These are phyloP conservation scores for Lichina pygmaea DNA, from an alignment of 495 filamentous ascomycete genomes.

Conservation along the genomic window DNA sequence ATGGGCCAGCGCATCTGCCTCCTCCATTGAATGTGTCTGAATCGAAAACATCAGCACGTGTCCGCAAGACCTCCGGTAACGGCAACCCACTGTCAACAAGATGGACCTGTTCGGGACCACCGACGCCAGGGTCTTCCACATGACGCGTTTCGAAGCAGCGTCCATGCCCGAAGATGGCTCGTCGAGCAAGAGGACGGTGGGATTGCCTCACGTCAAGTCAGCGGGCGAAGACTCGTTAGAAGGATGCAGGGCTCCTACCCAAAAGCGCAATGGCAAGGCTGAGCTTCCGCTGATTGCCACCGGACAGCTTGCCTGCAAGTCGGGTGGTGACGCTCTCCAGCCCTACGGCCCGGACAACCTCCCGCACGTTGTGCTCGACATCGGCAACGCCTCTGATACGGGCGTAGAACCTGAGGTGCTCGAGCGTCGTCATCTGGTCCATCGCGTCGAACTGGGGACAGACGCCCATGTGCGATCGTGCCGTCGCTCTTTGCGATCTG, in stretches of 20 bases:
- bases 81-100: constrained; percentile 23
- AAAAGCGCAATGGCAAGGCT: constrained; percentile 50
- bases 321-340: constrained; percentile 27
- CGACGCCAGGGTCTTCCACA: constrained; percentile 41
- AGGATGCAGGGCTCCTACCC: constrained; percentile 8
- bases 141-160: constrained; percentile 42
- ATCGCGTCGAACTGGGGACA: constrained; percentile 27
- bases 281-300: constrained; percentile 51
- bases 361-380: constrained; percentile 31
- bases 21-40: constrained; percentile 49
- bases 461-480: constrained; percentile 37
- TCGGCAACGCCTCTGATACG: constrained; percentile 36
- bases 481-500: constrained; percentile 30
- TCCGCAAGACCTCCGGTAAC: not conserved
- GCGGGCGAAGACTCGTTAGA: not conserved
- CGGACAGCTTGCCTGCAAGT: constrained; percentile 37
- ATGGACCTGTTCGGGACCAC: constrained; percentile 31
- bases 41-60: not conserved
- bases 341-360: constrained; percentile 31
- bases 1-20: constrained; percentile 45
- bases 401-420: constrained; percentile 53
- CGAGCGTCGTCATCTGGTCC: constrained; percentile 42
- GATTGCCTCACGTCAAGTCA: constrained; percentile 19
- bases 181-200: constrained; percentile 43
- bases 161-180: constrained; percentile 45